Evolutionary conservation across 2,329 filamentous ascomycete genomes (phyloP).

Genomic region (Colletotrichum endophyticum): DNA sequence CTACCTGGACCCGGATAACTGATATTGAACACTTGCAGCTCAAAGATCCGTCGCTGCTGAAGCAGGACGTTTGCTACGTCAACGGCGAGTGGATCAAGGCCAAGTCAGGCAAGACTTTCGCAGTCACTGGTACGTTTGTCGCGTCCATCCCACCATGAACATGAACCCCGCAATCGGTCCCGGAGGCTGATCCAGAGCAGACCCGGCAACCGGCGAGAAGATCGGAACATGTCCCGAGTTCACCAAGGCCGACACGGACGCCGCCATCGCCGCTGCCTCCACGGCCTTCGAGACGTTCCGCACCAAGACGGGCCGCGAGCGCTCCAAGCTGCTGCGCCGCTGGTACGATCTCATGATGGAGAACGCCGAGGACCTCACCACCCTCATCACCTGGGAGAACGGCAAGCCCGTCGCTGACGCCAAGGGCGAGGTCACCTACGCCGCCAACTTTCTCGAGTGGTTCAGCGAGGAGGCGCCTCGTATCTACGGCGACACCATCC

Average conservation of each 20-base stretch:
- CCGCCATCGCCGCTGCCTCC: slow-evolving; percentile 83
- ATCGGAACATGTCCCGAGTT: slow-evolving; percentile 90
- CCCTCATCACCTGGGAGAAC: slow-evolving; percentile 87
- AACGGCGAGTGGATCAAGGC: slow-evolving; percentile 93
- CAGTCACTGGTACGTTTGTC: slow-evolving; percentile 68
- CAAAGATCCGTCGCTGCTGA: slow-evolving; percentile 82
- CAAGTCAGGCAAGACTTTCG: slow-evolving; percentile 88
- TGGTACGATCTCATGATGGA: slow-evolving; percentile 84
- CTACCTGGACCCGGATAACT: accelerated
- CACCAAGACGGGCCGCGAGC: slow-evolving; percentile 74
- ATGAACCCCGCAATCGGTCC: not conserved
- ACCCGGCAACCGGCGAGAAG: slow-evolving; percentile 81
- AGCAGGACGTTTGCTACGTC: slow-evolving; percentile 81
- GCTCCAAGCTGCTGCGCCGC: slow-evolving; percentile 74
- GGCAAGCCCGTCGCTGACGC: slow-evolving; percentile 83
- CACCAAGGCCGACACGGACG: slow-evolving; percentile 75
- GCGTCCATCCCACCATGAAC: not conserved
- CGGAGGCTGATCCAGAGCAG: slow-evolving; percentile 40
- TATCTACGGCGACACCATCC: slow-evolving; percentile 77
- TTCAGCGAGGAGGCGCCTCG: slow-evolving; percentile 81
- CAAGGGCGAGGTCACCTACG: slow-evolving; percentile 74
- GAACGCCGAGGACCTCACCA: slow-evolving; percentile 81
- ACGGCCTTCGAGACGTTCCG: slow-evolving; percentile 76
- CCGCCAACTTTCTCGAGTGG: slow-evolving; percentile 80
- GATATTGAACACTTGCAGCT: slow-evolving; percentile 52